These are phyloP conservation scores for Stagonosporopsis rhizophila DNA, from an alignment of 2,329 filamentous ascomycete genomes.

Conservation along the genomic window DNA sequence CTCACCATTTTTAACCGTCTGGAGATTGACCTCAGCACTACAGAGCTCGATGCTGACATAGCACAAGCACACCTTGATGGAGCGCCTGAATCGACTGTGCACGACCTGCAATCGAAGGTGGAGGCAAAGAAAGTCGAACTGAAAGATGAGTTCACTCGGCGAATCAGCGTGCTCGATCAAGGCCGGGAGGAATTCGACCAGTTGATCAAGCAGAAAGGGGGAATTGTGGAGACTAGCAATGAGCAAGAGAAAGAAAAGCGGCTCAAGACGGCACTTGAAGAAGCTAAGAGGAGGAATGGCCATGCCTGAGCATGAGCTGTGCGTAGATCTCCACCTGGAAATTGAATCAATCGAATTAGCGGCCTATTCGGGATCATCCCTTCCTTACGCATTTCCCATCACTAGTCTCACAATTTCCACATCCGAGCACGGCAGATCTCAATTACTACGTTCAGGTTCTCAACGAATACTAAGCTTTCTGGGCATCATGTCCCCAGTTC, in stretches of 20 bases:
- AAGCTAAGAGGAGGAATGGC: constrained; percentile 62
- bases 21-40: constrained; percentile 59
- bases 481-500: constrained; percentile 48
- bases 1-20: constrained; percentile 55
- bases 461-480: constrained; percentile 28
- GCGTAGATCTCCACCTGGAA: neutral
- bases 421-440: neutral
- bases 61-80: constrained; percentile 58
- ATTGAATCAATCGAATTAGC: neutral
- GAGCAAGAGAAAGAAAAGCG: constrained; percentile 56
- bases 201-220: constrained; percentile 28
- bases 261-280: constrained; percentile 59
- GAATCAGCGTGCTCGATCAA: constrained; percentile 50
- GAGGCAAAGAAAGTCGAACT: constrained; percentile 41
- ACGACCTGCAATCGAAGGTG: constrained; percentile 47
- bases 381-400: neutral
- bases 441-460: neutral
- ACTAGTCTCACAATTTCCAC: neutral
- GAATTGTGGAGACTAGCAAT: constrained; percentile 24
- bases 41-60: constrained; percentile 62
- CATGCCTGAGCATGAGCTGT: constrained; percentile 20
- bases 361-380: neutral
- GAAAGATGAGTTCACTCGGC: constrained; percentile 45
- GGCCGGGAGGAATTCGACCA: constrained; percentile 41
- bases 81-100: constrained; percentile 50